Conservation (phyloP, 2,329 filamentous ascomycete species). For the Talaromyces amestolkiae region DNA sequence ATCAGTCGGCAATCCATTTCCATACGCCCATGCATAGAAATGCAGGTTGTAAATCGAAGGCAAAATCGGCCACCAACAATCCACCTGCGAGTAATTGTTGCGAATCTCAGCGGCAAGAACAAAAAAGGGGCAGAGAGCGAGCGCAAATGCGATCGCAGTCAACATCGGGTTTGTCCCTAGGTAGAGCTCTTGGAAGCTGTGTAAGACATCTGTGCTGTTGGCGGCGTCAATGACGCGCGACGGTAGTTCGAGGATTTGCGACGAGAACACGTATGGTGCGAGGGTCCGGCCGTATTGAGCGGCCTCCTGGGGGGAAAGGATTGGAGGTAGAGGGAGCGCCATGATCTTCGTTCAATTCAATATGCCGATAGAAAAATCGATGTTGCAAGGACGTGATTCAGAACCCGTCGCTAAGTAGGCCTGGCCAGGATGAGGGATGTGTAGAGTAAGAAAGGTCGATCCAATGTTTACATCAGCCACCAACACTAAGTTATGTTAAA, state of each 20-base stretch:
- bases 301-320: conserved; percentile 70
- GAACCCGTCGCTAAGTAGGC: not conserved
- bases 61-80: conserved; percentile 86
- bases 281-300: conserved; percentile 73
- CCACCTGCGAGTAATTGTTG: conserved; percentile 94
- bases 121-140: conserved; percentile 69
- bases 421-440: not conserved
- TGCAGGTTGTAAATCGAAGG: conserved; percentile 85
- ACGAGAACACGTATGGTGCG: conserved; percentile 61
- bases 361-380: not conserved
- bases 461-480: not conserved
- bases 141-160: conserved; percentile 67
- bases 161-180: conserved; percentile 82
- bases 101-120: conserved; percentile 79
- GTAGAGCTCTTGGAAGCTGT: conserved; percentile 70
- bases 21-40: conserved; percentile 76
- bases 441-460: not conserved
- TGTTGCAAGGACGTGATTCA: not conserved
- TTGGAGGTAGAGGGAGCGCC: conserved; percentile 63
- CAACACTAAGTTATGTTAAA: not conserved
- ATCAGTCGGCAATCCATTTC: conserved; percentile 67
- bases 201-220: conserved; percentile 60
- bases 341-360: conserved; percentile 42
- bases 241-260: conserved; percentile 69
- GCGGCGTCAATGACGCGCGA: conserved; percentile 60